These are phyloP conservation scores for Collariella sp. DNA, from an alignment of 495 filamentous ascomycete genomes.

Conservation along the genomic window DNA sequence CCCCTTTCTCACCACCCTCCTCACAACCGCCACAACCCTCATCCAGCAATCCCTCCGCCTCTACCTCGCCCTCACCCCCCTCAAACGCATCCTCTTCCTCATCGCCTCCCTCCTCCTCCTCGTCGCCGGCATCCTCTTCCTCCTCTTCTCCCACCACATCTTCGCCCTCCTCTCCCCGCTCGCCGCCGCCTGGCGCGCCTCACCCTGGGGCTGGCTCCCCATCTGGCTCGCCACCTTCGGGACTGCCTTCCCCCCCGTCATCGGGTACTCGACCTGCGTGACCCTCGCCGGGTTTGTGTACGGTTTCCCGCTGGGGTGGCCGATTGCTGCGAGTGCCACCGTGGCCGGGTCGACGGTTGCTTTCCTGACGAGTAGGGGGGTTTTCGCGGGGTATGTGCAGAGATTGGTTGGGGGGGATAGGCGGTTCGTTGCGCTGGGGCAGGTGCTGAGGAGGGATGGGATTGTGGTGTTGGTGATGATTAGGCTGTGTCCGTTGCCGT, in stretches of 20 bases:
- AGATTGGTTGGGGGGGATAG: constrained; percentile 72
- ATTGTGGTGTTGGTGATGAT: constrained; percentile 88
- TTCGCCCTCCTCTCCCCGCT: constrained; percentile 62
- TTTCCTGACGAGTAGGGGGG: constrained; percentile 69
- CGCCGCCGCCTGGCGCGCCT: constrained; percentile 62
- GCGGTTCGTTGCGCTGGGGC: constrained; percentile 54
- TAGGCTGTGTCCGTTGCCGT: constrained; percentile 86
- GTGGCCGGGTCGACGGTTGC: constrained; percentile 66
- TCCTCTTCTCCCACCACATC: constrained; percentile 68
- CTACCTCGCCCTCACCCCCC: constrained; percentile 41
- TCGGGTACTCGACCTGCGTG: constrained; percentile 83
- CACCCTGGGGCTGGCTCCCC: constrained; percentile 64
- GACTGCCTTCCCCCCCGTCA: constrained; percentile 79
- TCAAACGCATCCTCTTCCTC: constrained; percentile 53
- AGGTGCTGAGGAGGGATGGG: constrained; percentile 69
- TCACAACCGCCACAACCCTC: constrained; percentile 12
- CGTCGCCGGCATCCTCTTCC: constrained; percentile 53
- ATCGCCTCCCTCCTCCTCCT: constrained; percentile 40
- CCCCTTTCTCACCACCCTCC: constrained; percentile 12
- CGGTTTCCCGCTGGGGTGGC: constrained; percentile 86
- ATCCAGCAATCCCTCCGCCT: constrained; percentile 20
- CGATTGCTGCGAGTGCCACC: constrained; percentile 70
- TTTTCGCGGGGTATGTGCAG: constrained; percentile 70
- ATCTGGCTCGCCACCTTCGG: constrained; percentile 70
- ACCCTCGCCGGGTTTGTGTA: constrained; percentile 90